These are phyloP conservation scores for Penicillium subrubescens DNA, from an alignment of 495 filamentous ascomycete genomes.

Conservation along the genomic window DNA sequence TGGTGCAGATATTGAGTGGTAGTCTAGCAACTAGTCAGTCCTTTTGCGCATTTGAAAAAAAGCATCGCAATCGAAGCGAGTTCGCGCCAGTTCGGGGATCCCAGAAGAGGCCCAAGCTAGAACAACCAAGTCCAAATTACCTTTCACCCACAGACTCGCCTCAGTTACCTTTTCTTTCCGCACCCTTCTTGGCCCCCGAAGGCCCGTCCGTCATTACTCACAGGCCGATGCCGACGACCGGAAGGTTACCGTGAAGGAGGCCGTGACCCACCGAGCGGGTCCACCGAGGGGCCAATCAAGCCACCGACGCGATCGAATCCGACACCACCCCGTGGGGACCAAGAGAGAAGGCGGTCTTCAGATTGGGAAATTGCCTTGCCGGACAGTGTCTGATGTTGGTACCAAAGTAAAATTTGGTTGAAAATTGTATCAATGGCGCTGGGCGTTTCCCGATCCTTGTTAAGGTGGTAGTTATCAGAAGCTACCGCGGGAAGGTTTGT, in stretches of 20 bases:
- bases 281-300: slow-evolving; percentile 3
- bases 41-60: slow-evolving; percentile 3
- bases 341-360: background rate
- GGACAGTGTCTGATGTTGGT: background rate
- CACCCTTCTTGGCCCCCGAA: slow-evolving; percentile 5
- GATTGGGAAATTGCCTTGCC: background rate
- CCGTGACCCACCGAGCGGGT: background rate
- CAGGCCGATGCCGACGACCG: slow-evolving; percentile 11
- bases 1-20: background rate
- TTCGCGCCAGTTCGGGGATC: background rate
- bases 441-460: background rate
- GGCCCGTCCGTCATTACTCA: background rate
- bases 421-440: background rate
- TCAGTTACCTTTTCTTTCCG: slow-evolving; percentile 12
- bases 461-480: slow-evolving; percentile 3
- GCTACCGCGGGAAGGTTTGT: background rate
- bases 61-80: background rate
- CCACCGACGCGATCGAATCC: slow-evolving; percentile 3
- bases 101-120: slow-evolving; percentile 1
- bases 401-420: background rate
- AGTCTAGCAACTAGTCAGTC: background rate
- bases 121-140: background rate
- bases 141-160: slow-evolving; percentile 14
- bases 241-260: background rate
- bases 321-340: slow-evolving; percentile 5